Base-by-base conservation (phyloP, 805 yeast genomes). In the Debaryomyces tyrocola region DNA sequence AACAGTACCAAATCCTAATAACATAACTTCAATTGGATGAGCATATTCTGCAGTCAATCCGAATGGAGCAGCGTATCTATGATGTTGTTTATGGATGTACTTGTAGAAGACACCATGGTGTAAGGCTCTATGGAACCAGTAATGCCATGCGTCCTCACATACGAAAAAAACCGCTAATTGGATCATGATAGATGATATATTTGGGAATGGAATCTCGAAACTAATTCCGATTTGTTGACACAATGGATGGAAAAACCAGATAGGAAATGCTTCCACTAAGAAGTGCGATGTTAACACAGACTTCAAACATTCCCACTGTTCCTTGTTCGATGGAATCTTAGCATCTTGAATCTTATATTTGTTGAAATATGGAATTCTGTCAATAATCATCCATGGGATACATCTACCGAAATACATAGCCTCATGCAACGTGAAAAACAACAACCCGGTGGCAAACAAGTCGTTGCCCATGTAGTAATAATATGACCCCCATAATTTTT, bases 1-100 rank as follows among this genome's bases (percentile, higher is more conserved):
- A 40, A 80, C 83, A 3, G 85, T 80, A 37, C 85, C 85, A 33
- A 78, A 69, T 1, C 85, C 85, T 44, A 80, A 67, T 27, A 78
- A 70, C 68, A 75, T 73, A 31, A 80, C 83, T 62, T 80, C 85
- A 27, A 75, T 62, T 1, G 85, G 85, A 49, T 80, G 85, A 15
- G 84, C 84, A 51, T 79, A 80, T 50, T 80, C 85, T 5, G 85
- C 85, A 27, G 84, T 69, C 48, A 80, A 67, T 2, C 85, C 85
- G 60, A 80, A 80, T 5, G 85, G 85, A 10, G 85, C 84, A 15
- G 84, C 82, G 53, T 79, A 80, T 53, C 78, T 66, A 56, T 80
- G 85, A 60, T 80, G 85, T 57, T 78, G 83, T 60, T 80, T 80
- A 58, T 80, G 85, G 49, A 80, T 73, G 54, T 78, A 73, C 57